Evolutionary conservation across 2,329 filamentous ascomycete genomes (phyloP), one percentile per base, ranked within the genome.

Genomic region (Xylariaceae sp.): DNA sequence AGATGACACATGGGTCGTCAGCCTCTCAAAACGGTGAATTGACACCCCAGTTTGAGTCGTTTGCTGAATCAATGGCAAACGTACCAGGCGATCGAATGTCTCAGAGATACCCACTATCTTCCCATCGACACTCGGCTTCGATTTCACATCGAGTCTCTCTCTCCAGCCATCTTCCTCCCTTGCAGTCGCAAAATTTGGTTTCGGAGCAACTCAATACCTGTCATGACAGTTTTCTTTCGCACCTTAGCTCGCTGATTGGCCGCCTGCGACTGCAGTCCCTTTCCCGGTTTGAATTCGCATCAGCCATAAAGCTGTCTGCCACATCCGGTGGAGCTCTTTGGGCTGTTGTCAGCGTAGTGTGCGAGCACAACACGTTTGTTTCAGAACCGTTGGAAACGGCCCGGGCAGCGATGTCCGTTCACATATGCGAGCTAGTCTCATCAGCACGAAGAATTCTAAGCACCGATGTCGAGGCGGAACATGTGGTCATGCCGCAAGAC

Each of bases 211-310:
- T 97, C 43, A 87, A 83, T 61, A 76, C 80, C 44, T 87, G 85
- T 44, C 90, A 96, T 71, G 91, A 97, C 70, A 82, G 82, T 7
- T 96, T 97, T 63, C 74, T 99, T 46, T 94, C 91, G 6, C 87
- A 91, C 63, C 81, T 99, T 45, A 92, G 89, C 44, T 95, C 90
- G 5, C 96, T 97, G 66, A 92, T 97, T 65, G 94, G 94, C 14
- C 78, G 83, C 35, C 78, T 96, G 48, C 90, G 96, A 68, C 76
- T 96, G 52, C 90, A 96, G 66, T 94, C 91, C n/a, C 86, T 94
- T 54, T 94, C 90, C 7, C 86, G 90, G 9, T 82, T 87, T 1
- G 90, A 96, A 66, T 77, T 97, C 43, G 83, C 90, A 31, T 72
- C 85, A 11, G 90, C 89, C 14, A 92, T 95, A 42, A 86, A 89